Base-by-base conservation (phyloP, 108 stramenopile genomes). In the Mediolabrus comicus region DNA sequence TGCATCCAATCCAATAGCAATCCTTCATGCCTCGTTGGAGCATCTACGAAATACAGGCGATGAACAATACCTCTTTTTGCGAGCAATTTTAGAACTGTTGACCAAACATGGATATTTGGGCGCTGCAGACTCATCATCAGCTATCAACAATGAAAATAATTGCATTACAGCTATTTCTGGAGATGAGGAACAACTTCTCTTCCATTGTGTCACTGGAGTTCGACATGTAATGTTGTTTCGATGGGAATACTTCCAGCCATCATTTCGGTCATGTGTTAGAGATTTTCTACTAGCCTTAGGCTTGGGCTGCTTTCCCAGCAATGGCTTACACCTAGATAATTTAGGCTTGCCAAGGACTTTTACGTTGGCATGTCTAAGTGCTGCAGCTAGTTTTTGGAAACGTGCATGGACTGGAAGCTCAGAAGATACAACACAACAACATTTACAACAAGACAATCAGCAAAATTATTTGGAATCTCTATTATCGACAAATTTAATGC, bases 181-280 rank as follows among this genome's bases (percentile, higher is more conserved):
- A 31, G 72, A 82, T 28, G 70, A 87, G 41, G 89, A 88, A 65
- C 84, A 90, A 58, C 69, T 94, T 7, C 41, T 92, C 10, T 94
- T 91, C 63, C 93, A 94, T 60, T 94, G 89, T 56, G 74, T 86
- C 3, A 83, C 86, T 11, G 93, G 93, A 51, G 68, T 77, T 33
- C 85, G 93, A 22, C 87, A 90, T 49, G 87, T 90, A 11, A 10
- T 86, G 0, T 51, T 94, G 26, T 56, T 72, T 34, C 72, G 72
- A 59, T 91, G 90, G 93, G 78, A 81, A 17, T 53, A 29, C 10
- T 80, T 62, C 24, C 66, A 59, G 11, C 53, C 55, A 2, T 24
- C 51, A 4, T 88, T 88, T 65, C 68, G 77, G 43, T 27, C 30
- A 19, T 59, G 60, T 8, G 38, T 88, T 1, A 67, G 93, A 16